Evolutionary conservation across 2,329 filamentous ascomycete species (phyloP).

Genomic region (Colletotrichum tanaceti): DNA sequence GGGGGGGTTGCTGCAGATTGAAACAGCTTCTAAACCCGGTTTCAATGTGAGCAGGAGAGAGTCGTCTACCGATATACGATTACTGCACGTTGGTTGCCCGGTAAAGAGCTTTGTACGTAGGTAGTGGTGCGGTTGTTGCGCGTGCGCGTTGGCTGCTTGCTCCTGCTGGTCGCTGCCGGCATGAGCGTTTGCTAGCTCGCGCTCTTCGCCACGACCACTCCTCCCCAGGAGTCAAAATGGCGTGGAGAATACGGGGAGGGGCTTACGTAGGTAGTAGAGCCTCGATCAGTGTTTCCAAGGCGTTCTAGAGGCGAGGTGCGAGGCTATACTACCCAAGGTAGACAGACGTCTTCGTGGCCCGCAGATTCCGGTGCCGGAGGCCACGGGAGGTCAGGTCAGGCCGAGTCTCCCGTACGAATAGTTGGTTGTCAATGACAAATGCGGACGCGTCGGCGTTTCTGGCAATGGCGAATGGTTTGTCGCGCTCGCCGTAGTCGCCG

Average conservation of each 20-base stretch:
- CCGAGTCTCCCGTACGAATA: not conserved
- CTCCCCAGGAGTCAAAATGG: not conserved
- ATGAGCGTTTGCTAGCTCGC: conserved; percentile 9
- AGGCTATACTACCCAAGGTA: too few relatives aligned
- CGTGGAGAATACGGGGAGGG: not conserved
- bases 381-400: not conserved
- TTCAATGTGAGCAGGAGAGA: conserved; percentile 18
- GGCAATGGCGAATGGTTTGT: not conserved
- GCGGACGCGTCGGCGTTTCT: not conserved
- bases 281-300: conserved; percentile 11
- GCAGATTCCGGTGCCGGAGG: conserved; percentile 3
- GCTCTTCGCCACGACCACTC: conserved; percentile 10
- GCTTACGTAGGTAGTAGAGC: not conserved
- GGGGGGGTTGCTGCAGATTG: not conserved
- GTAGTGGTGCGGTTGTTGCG: not conserved
- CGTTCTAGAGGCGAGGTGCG: conserved; percentile 26
- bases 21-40: conserved; percentile 7
- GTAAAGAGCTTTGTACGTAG: conserved; percentile 3
- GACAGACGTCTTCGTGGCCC: not conserved
- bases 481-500: conserved; percentile 13
- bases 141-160: not conserved
- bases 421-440: too few relatives aligned
- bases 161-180: conserved; percentile 3
- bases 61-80: too few relatives aligned
- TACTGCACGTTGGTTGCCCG: conserved; percentile 19